These are phyloP conservation scores for Xylaria cubensis DNA, from an alignment of 495 filamentous ascomycete genomes.

Conservation along the genomic window DNA sequence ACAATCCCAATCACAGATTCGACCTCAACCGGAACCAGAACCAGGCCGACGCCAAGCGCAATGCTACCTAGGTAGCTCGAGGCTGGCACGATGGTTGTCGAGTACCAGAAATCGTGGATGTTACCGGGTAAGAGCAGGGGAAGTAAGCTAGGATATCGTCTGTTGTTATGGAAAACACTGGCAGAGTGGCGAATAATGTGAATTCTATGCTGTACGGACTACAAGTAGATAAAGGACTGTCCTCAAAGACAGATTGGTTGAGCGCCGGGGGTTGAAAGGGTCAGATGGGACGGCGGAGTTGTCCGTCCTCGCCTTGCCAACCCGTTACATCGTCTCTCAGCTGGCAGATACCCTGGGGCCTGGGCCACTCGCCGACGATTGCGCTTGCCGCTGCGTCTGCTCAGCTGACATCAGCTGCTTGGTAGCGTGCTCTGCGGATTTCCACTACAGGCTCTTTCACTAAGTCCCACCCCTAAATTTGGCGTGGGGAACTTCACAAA, in stretches of 20 bases:
- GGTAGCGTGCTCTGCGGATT: no score
- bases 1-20: background rate
- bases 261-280: constrained; percentile 10
- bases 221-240: background rate
- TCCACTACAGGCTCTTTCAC: background rate
- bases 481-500: background rate
- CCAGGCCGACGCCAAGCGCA: constrained; percentile 18
- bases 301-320: constrained; percentile 15
- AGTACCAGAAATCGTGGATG: background rate
- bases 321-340: background rate
- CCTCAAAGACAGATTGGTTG: constrained; percentile 14
- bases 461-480: background rate
- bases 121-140: background rate
- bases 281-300: constrained; percentile 16
- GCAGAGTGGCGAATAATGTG: constrained; percentile 4
- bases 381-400: background rate
- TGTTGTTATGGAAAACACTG: constrained; percentile 5
- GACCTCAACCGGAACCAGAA: background rate
- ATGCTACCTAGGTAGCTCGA: constrained; percentile 11
- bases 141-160: background rate
- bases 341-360: constrained; percentile 1
- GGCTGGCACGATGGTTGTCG: background rate
- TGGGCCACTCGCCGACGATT: background rate
- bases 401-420: background rate
- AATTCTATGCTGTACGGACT: constrained; percentile 12